Percentiles rank a stretch among this genome's conserved stretches.
Evolutionary conservation across 202 grass and related monocot species (phyloP).

Genomic region (Carex sylvatica): DNA sequence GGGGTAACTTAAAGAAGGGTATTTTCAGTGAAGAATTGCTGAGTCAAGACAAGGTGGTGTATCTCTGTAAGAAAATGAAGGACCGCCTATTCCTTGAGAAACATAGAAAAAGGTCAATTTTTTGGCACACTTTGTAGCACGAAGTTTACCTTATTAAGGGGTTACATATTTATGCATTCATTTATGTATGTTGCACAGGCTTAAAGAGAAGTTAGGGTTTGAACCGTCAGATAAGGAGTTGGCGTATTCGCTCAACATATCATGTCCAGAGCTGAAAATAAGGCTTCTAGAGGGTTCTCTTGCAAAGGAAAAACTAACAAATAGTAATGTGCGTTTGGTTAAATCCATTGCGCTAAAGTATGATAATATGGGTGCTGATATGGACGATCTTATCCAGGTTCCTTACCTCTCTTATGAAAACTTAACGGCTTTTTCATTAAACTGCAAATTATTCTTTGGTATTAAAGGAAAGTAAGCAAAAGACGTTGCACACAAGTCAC

Average conservation of each 20-base stretch:
- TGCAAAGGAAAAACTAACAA: constrained; percentile 81
- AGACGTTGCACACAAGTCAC: background rate
- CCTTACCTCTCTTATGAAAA: constrained; percentile 4
- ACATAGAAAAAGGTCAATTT: constrained; percentile 59
- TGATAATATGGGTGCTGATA: constrained; percentile 78
- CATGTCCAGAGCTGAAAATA: constrained; percentile 34
- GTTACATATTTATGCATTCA: background rate
- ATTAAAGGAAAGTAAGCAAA: background rate
- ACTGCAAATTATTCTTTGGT: background rate
- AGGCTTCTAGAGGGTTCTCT: constrained; percentile 71
- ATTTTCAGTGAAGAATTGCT: constrained; percentile 71
- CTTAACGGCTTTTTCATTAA: background rate
- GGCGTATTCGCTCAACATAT: constrained; percentile 52
- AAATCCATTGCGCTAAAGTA: constrained; percentile 97
- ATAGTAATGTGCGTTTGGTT: constrained; percentile 92
- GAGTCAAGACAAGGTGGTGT: constrained; percentile 83
- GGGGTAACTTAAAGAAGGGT: constrained; percentile 67
- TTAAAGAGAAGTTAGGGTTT: constrained; percentile 79
- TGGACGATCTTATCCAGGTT: constrained; percentile 98
- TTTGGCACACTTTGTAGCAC: background rate
- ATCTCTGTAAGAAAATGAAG: constrained; percentile 93
- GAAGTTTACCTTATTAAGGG: background rate
- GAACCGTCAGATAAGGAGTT: constrained; percentile 82
- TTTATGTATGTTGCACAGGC: constrained; percentile 34
- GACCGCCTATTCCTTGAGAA: constrained; percentile 67